Evolutionary conservation across 192 early-diverging fungal species (phyloP).

Genomic region (Gamsiella multidivaricata): DNA sequence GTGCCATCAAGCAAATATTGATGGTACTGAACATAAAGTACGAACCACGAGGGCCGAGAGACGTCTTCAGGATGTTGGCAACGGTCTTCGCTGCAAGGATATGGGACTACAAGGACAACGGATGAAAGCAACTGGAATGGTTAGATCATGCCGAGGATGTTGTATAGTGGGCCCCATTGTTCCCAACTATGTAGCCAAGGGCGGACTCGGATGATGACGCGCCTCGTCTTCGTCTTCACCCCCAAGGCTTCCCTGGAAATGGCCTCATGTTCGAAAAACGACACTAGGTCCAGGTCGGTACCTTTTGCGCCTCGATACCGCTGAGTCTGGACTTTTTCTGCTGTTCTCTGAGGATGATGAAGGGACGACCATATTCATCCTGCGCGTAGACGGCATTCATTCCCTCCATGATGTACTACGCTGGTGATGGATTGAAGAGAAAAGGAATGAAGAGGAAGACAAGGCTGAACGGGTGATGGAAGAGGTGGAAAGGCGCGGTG

Average conservation of each 20-base stretch:
- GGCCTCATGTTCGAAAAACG: too few relatives aligned
- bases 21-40: too few relatives aligned
- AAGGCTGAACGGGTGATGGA: neutral
- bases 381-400: constrained; percentile 86
- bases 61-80: constrained; percentile 97
- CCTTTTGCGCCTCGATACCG: constrained; percentile 96
- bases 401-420: constrained; percentile 30
- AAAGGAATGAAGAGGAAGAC: neutral
- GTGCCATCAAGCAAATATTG: too few relatives aligned
- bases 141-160: too few relatives aligned
- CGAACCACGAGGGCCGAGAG: constrained; percentile 94
- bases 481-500: constrained; percentile 19
- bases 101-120: constrained; percentile 80
- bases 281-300: constrained; percentile 45
- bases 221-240: too few relatives aligned
- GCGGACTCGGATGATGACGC: too few relatives aligned
- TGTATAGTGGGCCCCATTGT: too few relatives aligned
- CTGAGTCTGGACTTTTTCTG: constrained; percentile 90
- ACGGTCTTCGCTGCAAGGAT: constrained; percentile 98
- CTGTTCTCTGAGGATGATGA: constrained; percentile 98
- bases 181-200: too few relatives aligned
- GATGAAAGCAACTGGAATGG: neutral
- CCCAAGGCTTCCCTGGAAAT: too few relatives aligned
- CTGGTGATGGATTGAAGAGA: neutral
- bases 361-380: constrained; percentile 98